These are phyloP conservation scores for Leccinum variicolor DNA, from an alignment of 768 basidiomycete genomes.

Conservation along the genomic window DNA sequence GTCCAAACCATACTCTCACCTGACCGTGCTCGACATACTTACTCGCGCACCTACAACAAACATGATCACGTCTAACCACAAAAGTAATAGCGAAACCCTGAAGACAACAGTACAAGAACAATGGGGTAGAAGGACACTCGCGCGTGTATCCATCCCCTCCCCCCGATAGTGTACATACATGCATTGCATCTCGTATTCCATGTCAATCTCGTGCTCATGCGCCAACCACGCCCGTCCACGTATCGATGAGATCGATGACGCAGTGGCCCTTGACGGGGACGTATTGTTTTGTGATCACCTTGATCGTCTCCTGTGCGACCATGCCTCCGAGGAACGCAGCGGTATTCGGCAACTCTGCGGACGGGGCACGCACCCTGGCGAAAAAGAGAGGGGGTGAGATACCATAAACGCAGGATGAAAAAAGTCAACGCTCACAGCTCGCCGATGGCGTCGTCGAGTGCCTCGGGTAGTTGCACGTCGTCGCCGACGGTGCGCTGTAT, in stretches of 20 bases:
- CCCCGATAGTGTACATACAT: background rate
- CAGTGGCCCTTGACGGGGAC: slow-evolving; percentile 85
- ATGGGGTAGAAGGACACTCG: background rate
- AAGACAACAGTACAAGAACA: background rate
- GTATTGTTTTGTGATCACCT: slow-evolving; percentile 95
- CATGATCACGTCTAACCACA: slow-evolving; percentile 4
- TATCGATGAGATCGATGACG: slow-evolving; percentile 79
- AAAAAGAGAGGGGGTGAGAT: background rate
- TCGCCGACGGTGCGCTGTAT: slow-evolving; percentile 50
- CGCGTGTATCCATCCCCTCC: background rate
- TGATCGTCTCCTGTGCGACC: slow-evolving; percentile 95
- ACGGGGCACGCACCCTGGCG: slow-evolving; percentile 69
- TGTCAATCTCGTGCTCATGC: slow-evolving; percentile 8
- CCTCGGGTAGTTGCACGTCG: slow-evolving; percentile 49
- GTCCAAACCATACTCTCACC: background rate
- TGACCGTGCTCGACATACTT: slow-evolving; percentile 2
- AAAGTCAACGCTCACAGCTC: slow-evolving; percentile 62
- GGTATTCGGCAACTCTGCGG: slow-evolving; percentile 86
- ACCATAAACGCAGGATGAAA: background rate
- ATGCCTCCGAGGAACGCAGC: slow-evolving; percentile 92
- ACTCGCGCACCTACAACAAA: slow-evolving; percentile 9
- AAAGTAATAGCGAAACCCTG: background rate
- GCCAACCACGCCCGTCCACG: slow-evolving; percentile 61
- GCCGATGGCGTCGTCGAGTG: slow-evolving; percentile 58
- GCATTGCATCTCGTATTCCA: background rate